A percentile compares a stretch with the other conserved stretches of the same genome.
phyloP scores from a whole-genome alignment of 345 rosid genomes.

The Tarenaya hassleriana region DNA sequence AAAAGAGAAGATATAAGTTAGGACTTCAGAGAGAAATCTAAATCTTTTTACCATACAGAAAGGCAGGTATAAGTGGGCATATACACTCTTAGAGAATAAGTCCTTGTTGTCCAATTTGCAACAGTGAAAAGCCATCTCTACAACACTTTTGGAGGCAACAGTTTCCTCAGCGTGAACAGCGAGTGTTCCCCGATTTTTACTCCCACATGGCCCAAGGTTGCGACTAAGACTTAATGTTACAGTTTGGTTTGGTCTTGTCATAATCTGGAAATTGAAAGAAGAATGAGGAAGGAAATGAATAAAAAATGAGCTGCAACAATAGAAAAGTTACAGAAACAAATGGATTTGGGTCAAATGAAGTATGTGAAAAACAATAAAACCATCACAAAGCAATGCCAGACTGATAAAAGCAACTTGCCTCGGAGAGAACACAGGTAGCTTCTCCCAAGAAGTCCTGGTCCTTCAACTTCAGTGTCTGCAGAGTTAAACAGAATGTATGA shows the following conservation, averaged over 20 bases:
- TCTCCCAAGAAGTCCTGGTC: slow-evolving; percentile 82
- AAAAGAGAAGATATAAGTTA: background rate
- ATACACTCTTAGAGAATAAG: slow-evolving; percentile 71
- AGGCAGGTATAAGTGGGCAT: slow-evolving; percentile 16
- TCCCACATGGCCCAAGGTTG: slow-evolving; percentile 30
- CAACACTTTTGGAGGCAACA: slow-evolving; percentile 46
- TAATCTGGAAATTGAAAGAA: slow-evolving; percentile 42
- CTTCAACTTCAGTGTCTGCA: slow-evolving; percentile 48
- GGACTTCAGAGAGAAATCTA: background rate
- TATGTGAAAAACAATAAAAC: slow-evolving; percentile 8
- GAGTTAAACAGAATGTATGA: slow-evolving; percentile 14
- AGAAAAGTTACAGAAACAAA: slow-evolving; percentile 14
- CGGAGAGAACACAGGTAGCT: slow-evolving; percentile 59
- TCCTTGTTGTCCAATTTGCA: slow-evolving; percentile 61
- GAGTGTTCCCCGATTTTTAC: slow-evolving; percentile 49
- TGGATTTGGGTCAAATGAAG: background rate
- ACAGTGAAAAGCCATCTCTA: slow-evolving; percentile 50
- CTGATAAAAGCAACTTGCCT: slow-evolving; percentile 29
- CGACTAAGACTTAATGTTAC: slow-evolving; percentile 45
- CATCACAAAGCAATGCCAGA: background rate
- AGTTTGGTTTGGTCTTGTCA: slow-evolving; percentile 45
- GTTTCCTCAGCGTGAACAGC: slow-evolving; percentile 71
- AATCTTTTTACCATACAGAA: slow-evolving; percentile 1
- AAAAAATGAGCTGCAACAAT: slow-evolving; percentile 1
- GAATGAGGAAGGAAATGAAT: background rate